Conservation (phyloP, 208 protist genomes). For the Vickermania spadyakhi region DNA sequence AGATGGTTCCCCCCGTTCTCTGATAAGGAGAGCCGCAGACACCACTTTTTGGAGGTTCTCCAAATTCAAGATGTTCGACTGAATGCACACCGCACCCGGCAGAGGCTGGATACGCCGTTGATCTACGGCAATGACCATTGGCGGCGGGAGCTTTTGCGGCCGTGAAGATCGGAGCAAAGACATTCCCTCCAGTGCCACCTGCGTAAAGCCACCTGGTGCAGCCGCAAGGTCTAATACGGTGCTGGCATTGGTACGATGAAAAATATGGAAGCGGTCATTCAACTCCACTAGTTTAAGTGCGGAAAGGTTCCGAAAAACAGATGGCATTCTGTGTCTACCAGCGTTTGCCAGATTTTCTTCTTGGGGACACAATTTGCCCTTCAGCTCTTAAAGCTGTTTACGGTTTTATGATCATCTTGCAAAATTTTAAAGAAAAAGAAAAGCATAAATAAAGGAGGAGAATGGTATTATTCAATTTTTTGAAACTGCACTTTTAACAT, state of each 20-base stretch:
- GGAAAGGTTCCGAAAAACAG: conserved; percentile 13
- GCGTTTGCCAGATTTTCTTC: no score
- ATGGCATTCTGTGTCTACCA: neutral
- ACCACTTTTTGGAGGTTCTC: conserved; percentile 11
- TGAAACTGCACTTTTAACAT: no score
- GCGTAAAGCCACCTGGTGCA: conserved; percentile 56
- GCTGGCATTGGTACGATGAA: conserved; percentile 10
- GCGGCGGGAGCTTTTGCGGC: neutral
- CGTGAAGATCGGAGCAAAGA: neutral
- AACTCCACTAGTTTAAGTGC: conserved; percentile 57
- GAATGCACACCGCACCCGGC: conserved; percentile 15
- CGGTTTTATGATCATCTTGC: no score
- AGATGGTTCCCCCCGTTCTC: neutral
- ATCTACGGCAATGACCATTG: conserved; percentile 58
- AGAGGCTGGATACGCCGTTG: conserved; percentile 36
- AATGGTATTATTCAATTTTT: no score
- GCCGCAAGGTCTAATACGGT: conserved; percentile 66
- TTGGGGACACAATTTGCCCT: no score
- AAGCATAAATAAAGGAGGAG: no score
- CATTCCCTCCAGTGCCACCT: conserved; percentile 61
- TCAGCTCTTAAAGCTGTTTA: no score
- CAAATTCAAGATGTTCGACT: conserved; percentile 48
- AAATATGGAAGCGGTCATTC: conserved; percentile 31
- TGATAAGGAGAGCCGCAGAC: conserved; percentile 1
- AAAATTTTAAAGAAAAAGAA: no score